Conservation (phyloP, 2,329 filamentous ascomycete species). For the Fusarium solani-melongenae region DNA sequence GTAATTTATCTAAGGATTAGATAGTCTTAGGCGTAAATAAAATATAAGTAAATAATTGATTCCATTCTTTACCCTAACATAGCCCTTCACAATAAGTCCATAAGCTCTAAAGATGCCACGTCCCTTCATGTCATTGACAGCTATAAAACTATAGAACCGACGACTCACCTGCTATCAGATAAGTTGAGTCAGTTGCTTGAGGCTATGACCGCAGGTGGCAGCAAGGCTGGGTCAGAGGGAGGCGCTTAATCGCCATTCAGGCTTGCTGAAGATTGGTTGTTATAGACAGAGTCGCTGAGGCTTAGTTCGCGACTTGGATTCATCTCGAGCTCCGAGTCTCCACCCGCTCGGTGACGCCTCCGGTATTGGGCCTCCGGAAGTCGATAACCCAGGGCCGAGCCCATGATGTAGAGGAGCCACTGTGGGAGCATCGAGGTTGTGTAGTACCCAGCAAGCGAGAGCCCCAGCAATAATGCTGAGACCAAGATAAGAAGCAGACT, state of each 20-base stretch:
- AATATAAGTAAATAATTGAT: neutral
- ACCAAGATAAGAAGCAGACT: neutral
- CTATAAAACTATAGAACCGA: neutral
- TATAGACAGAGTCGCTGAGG: neutral
- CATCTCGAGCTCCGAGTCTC: conserved; percentile 1
- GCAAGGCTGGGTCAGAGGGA: neutral
- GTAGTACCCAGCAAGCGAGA: conserved; percentile 12
- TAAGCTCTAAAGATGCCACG: neutral
- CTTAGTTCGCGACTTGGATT: neutral
- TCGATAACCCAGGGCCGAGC: conserved; percentile 1
- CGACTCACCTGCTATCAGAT: neutral
- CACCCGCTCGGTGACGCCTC: neutral
- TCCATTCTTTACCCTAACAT: neutral
- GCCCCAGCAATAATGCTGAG: neutral
- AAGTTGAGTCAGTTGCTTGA: neutral
- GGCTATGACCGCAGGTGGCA: neutral
- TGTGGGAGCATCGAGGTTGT: neutral
- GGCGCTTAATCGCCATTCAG: neutral
- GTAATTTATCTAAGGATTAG: neutral
- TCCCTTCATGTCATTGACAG: neutral
- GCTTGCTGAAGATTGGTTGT: neutral
- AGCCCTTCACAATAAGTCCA: no score
- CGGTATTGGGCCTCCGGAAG: neutral
- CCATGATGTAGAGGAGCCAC: conserved; percentile 7
- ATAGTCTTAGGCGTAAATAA: neutral